These are phyloP conservation scores for Fusarium citri DNA, from an alignment of 2,329 filamentous ascomycete species.

Conservation along the genomic window DNA sequence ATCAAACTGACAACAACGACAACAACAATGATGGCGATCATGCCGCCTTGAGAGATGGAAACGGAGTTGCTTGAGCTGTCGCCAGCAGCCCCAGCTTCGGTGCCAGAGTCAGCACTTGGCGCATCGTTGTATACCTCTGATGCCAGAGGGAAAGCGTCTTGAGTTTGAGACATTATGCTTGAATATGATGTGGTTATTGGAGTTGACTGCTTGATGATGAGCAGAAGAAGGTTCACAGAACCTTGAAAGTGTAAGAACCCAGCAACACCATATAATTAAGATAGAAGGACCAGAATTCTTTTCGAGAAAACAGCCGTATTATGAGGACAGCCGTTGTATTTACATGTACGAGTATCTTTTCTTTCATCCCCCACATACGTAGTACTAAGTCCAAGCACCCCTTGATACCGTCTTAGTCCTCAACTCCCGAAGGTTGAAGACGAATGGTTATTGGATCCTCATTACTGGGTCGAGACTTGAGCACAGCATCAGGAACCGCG, in stretches of 20 bases:
- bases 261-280: conserved; percentile 19
- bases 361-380: conserved; percentile 31
- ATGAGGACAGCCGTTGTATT: conserved; percentile 42
- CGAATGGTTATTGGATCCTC: conserved; percentile 40
- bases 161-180: conserved; percentile 55
- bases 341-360: conserved; percentile 32
- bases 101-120: conserved; percentile 56
- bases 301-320: background rate
- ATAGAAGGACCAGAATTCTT: conserved; percentile 3
- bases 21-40: conserved; percentile 80
- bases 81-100: conserved; percentile 74
- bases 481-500: conserved; percentile 29
- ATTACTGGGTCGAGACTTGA: conserved; percentile 33
- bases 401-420: conserved; percentile 32
- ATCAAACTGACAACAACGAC: conserved; percentile 74
- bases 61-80: conserved; percentile 66
- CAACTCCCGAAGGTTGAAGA: conserved; percentile 22
- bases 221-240: conserved; percentile 36
- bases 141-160: conserved; percentile 56
- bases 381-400: conserved; percentile 16
- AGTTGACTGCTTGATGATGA: conserved; percentile 8
- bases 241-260: conserved; percentile 21
- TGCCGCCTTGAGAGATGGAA: conserved; percentile 73
- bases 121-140: conserved; percentile 55
- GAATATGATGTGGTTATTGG: conserved; percentile 1